A percentile compares a stretch with the other conserved stretches of the same genome.
These are phyloP conservation scores for Oryza australiensis DNA, from an alignment of 176 grass and related monocot species.

Conservation along the genomic window DNA sequence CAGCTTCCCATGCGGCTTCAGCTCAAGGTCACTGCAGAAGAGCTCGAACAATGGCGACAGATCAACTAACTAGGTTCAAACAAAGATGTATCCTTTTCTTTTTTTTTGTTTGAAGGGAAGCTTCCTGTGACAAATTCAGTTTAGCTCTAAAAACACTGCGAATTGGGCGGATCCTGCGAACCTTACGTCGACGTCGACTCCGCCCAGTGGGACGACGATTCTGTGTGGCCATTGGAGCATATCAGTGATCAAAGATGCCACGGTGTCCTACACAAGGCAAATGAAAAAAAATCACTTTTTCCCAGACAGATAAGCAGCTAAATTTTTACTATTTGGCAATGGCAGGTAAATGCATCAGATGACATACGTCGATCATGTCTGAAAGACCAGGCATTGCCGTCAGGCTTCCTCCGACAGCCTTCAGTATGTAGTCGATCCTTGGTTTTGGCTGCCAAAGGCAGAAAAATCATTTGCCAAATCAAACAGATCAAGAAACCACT, in stretches of 20 bases:
- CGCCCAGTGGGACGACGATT: conserved; percentile 88
- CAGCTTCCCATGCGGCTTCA: conserved; percentile 85
- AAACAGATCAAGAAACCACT: neutral
- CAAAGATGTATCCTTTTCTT: too few relatives aligned
- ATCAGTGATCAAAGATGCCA: conserved; percentile 84
- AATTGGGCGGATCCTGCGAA: conserved; percentile 10
- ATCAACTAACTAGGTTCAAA: neutral
- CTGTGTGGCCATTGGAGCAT: conserved; percentile 99
- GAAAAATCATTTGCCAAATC: neutral
- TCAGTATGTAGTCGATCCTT: conserved; percentile 86
- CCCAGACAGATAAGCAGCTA: conserved; percentile 7
- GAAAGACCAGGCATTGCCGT: conserved; percentile 93
- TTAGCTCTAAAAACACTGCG: neutral
- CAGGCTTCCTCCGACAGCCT: conserved; percentile 93
- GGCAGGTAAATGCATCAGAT: neutral
- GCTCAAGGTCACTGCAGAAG: conserved; percentile 83
- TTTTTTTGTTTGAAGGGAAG: neutral
- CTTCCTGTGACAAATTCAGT: conserved; percentile 9
- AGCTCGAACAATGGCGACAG: neutral
- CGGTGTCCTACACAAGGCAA: conserved; percentile 65
- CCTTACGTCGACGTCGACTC: conserved; percentile 81
- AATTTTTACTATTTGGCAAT: neutral
- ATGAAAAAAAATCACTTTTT: neutral
- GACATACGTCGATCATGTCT: conserved; percentile 91
- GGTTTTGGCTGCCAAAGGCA: conserved; percentile 76